Conservation (phyloP, 192 early-diverging fungal genomes). For the Cetraspora pellucida region DNA sequence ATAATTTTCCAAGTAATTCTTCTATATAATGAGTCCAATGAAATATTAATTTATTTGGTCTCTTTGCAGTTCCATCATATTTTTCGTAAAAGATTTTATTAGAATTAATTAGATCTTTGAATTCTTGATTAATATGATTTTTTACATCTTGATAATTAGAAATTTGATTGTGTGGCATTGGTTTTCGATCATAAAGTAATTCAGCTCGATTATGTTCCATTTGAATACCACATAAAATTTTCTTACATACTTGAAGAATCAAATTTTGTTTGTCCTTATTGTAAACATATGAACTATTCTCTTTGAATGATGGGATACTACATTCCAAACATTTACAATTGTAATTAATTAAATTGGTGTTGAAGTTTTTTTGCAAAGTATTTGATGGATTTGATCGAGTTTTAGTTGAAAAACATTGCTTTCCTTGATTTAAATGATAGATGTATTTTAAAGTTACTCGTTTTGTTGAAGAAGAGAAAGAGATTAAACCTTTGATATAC, state of each 20-base stretch:
- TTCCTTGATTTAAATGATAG: no score
- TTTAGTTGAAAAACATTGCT: no score
- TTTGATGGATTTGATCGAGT: no score
- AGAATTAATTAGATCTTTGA: neutral
- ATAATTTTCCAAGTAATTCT: no score
- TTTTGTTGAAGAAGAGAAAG: no score
- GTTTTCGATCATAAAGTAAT: neutral
- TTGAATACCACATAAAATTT: neutral
- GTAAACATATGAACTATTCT: neutral
- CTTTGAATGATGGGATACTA: no score
- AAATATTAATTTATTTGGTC: neutral
- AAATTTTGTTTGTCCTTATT: constrained; percentile 14
- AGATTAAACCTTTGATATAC: no score
- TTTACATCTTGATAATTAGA: neutral
- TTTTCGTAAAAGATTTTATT: neutral
- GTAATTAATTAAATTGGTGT: no score
- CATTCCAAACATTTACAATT: no score
- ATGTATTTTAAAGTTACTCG: no score
- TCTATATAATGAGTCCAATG: no score
- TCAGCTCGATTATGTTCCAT: neutral
- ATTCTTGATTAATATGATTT: neutral
- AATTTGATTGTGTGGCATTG: neutral
- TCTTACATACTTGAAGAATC: neutral
- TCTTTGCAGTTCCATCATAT: neutral
- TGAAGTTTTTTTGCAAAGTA: no score